Evolutionary conservation across 2,329 filamentous ascomycete genomes (phyloP).

Genomic region (Xylariaceae sp.): DNA sequence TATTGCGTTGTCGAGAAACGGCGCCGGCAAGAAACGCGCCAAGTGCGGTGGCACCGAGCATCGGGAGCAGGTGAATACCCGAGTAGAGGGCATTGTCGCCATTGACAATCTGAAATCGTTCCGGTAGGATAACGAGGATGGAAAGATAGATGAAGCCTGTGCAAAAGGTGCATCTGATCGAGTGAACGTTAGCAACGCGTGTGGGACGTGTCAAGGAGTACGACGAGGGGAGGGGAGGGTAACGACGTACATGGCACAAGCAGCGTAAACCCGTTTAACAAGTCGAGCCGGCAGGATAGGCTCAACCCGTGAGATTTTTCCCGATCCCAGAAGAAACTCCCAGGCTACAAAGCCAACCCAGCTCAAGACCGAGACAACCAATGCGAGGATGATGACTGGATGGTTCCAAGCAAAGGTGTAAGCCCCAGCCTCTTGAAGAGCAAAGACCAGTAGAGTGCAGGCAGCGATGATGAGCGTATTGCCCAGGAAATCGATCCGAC

Average conservation of each 20-base stretch:
- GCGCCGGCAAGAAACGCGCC: conserved; percentile 52
- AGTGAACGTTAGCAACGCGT: conserved; percentile 1
- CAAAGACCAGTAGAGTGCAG: conserved; percentile 51
- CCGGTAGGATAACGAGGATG: conserved; percentile 54
- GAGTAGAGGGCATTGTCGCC: conserved; percentile 48
- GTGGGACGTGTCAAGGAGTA: background rate
- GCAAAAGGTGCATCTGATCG: conserved; percentile 47
- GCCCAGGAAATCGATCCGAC: conserved; percentile 49
- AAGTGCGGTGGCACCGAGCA: conserved; percentile 52
- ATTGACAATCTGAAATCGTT: conserved; percentile 57
- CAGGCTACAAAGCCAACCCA: conserved; percentile 47
- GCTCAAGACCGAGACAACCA: conserved; percentile 44
- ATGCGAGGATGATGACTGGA: conserved; percentile 43
- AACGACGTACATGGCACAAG: conserved; percentile 43
- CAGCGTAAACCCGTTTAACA: conserved; percentile 44
- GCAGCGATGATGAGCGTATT: conserved; percentile 46
- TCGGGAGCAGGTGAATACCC: conserved; percentile 53
- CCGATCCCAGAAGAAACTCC: conserved; percentile 43
- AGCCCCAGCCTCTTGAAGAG: conserved; percentile 52
- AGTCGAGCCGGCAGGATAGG: conserved; percentile 51
- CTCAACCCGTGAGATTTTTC: conserved; percentile 38
- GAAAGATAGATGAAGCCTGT: conserved; percentile 54
- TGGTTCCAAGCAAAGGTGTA: conserved; percentile 48
- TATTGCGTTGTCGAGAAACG: conserved; percentile 49
- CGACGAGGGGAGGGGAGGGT: background rate